Base-by-base conservation (phyloP, 192 early-diverging fungal genomes). In the Podila verticillata region DNA sequence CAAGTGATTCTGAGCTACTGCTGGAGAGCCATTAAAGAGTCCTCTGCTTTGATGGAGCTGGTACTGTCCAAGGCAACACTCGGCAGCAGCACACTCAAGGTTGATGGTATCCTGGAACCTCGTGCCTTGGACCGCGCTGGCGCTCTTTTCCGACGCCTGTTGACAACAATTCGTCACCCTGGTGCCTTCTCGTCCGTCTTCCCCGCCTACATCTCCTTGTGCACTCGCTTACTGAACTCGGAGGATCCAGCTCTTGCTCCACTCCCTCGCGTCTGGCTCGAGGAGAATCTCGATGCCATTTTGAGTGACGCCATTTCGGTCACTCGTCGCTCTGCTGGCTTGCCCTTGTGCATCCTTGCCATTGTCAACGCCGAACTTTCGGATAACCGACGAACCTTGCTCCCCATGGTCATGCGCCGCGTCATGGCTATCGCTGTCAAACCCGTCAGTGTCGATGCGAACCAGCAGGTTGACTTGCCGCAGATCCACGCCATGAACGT, bases 401-500 rank as follows among this genome's bases (percentile, higher is more conserved):
- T 96, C 32, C 86, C 85, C 1, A 82, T 85, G 57, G 89, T 93
- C 1, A 89, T 96, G 84, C 85, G 90, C 54, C 84, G 88, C 35
- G 74, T 96, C 4, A 86, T 98, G 73, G 82, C 82, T 7, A 85
- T 96, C 57, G 93, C 89, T 12, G 70, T 48, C 10, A 68, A 74
- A 3, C 70, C 67, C 32, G 68, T 81, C 6, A 75, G 82, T 34
- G 56, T 61, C 0, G 87, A 84, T 65, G 84, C 83, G 9, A 85
- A 96, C 59, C 87, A 92, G 48, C 88, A 87, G 1, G 86, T 92
- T 20, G 95, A 97, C 81, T 80, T 96, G 57, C 94, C 94, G 5
- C 96, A 97, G 79, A 96, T 98, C 4, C 97, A 98, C 75, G 94
- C 95, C 12, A 93, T 93, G 81, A 98, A 97, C 68, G 93, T 97